Base-by-base conservation (phyloP, 805 yeast species). In the Schwanniomyces polymorphus region DNA sequence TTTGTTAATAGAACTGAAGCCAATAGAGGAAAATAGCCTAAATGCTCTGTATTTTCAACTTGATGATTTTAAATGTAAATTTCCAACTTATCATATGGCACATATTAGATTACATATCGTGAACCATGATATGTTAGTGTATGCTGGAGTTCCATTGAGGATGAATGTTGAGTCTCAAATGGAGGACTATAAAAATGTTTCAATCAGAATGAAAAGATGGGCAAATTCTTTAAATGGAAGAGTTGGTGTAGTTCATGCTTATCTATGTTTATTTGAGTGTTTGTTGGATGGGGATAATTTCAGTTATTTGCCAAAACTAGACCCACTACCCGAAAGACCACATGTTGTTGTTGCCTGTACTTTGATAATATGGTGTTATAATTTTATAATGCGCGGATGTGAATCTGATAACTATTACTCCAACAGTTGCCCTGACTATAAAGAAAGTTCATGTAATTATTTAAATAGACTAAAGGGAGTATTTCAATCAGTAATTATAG, bases 241-340 rank as follows among this genome's bases (percentile, higher is more conserved):
- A 48, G 64, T 80, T 8, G 71, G 83, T 25, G 79, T 80, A 7
- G 69, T 84, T 35, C 87, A 86, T 58, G 84, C 87, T 16, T 81
- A 81, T 50, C 67, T 82, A 52, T 72, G 83, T 46, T 56, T 86
- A 26, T 80, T 79, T 66, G 89, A 85, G 23, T 21, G 23, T 21
- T 21, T 21, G 5, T 21, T 9, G 6, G 27, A 27, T 14, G 42
- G 41, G 14, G 10, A 3, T 9, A 16, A 17, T 12, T 21, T 42
- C 11, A 33, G 16, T 29, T 46, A 46, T 16, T 17, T 6, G 18
- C 49, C 49, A 9, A 42, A 34, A 18, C 18, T 28, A 4, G 49
- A 46, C 14, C 45, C 49, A 12, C 42, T 46, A 21, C 39, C 46
- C 8, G 45, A 46, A 17, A 17, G 49, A 4, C n/a, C 44, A 16